phyloP scores from a whole-genome alignment of 208 protist species.

The Balamuthia mandrillaris region DNA sequence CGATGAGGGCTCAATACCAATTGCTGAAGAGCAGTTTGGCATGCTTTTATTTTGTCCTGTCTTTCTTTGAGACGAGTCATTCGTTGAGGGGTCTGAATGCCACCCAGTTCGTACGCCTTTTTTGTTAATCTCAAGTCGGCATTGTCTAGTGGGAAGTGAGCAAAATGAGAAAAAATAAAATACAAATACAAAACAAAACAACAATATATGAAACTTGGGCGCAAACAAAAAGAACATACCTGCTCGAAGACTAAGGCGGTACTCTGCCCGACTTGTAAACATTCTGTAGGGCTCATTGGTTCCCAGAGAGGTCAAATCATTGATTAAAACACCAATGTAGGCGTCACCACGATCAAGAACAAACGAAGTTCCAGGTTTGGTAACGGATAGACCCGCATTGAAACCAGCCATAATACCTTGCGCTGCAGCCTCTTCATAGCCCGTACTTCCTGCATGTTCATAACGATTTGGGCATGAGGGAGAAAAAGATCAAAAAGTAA shows the following conservation, averaged over 20 bases:
- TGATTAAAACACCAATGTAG: conserved; percentile 74
- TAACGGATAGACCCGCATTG: conserved; percentile 66
- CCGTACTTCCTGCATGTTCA: no score
- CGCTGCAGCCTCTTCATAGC: conserved; percentile 75
- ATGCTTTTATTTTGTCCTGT: background rate
- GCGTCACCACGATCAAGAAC: conserved; percentile 61
- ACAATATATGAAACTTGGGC: no score
- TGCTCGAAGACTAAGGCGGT: conserved; percentile 68
- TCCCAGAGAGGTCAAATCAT: conserved; percentile 72
- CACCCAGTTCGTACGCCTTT: background rate
- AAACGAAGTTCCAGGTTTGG: conserved; percentile 7
- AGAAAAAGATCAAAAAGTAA: background rate
- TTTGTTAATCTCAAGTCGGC: conserved; percentile 70
- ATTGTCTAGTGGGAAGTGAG: conserved; percentile 49
- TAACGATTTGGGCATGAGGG: background rate
- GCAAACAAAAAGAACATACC: no score
- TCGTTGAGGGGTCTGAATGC: background rate
- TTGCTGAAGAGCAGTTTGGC: background rate
- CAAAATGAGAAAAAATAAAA: no score
- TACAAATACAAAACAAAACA: no score
- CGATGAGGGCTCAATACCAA: background rate
- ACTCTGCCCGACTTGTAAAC: conserved; percentile 69
- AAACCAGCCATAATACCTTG: conserved; percentile 75
- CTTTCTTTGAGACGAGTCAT: background rate
- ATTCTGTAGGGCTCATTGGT: conserved; percentile 76